Base-by-base conservation (phyloP, 805 yeast species). In the Metschnikowia dekortorum region DNA sequence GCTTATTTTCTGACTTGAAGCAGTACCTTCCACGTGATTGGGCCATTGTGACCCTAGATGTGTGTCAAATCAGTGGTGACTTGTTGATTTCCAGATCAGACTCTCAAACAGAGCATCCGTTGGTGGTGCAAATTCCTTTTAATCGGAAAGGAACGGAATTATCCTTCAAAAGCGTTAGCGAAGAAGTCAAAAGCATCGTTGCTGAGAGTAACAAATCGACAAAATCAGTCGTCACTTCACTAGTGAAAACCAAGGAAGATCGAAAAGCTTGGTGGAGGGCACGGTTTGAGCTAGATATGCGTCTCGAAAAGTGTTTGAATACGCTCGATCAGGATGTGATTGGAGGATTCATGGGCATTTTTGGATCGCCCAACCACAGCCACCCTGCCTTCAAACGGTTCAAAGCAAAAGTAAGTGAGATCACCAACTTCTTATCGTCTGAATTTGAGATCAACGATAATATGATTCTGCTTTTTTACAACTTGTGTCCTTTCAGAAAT, bases 181-280 rank as follows among this genome's bases (percentile, higher is more conserved):
- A 45, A 2, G 47, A 49, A 8, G 59, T 73, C 31, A 59, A 68
- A 3, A 53, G 61, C 0, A 84, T 91, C 6, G 84, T 90, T 22
- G 55, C 64, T 0, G 73, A 74, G 47, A 89, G 92, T 62, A 82
- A 87, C 55, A 57, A 64, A 3, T 79, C 89, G 0, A 84, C 92
- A 0, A 75, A 78, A 18, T 52, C 66, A 0, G 80, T 76, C 33
- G 73, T 79, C 0, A 83, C 89, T 0, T 70, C 80, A 0, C 61
- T 59, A 1, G 79, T 87, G 1, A 70, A 62, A 3, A 75, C 89
- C 0, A 74, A 77, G 41, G 84, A 82, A 39, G 85, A 83, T 31
- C 73, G 89, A 45, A 76, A 75, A 42, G 55, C 69, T 7, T 92
- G 97, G 97, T 94, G 97, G 96, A 74, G 75, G 38, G 69, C 70